Conservation (phyloP, 192 early-diverging fungal genomes). For the Martensiomyces pterosporus region DNA sequence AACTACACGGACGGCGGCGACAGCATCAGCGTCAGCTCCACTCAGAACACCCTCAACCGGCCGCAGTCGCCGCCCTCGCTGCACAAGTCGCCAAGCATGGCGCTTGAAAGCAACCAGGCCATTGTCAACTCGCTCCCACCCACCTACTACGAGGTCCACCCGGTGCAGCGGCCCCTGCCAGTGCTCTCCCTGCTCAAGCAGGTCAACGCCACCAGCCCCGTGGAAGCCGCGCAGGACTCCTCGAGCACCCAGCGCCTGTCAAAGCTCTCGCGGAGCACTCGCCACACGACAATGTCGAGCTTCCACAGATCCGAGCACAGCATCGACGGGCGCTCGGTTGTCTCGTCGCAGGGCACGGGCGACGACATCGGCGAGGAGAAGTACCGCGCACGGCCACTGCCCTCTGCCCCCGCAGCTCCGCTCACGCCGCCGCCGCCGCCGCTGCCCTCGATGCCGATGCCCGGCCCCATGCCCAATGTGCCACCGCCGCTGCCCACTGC, state of each 20-base stretch:
- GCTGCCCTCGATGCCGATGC: slow-evolving; percentile 34
- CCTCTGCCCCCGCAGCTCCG: slow-evolving; percentile 13
- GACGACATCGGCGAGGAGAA: slow-evolving; percentile 19
- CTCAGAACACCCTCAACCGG: slow-evolving; percentile 15
- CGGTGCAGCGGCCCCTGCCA: slow-evolving; percentile 29
- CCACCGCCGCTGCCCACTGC: slow-evolving; percentile 1
- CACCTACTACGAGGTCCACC: slow-evolving; percentile 35
- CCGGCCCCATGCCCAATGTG: slow-evolving; percentile 1
- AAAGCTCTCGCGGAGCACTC: slow-evolving; percentile 11
- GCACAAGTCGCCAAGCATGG: slow-evolving; percentile 6
- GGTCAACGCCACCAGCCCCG: slow-evolving; percentile 7
- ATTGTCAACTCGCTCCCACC: slow-evolving; percentile 31
- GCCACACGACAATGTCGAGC: slow-evolving; percentile 21
- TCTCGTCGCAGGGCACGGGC: slow-evolving; percentile 8
- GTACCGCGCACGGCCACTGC: slow-evolving; percentile 25
- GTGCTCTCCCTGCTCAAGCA: slow-evolving; percentile 27
- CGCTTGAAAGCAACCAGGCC: slow-evolving; percentile 9
- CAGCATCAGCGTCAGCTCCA: slow-evolving; percentile 19
- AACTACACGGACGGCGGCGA: slow-evolving; percentile 10
- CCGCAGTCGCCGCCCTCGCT: slow-evolving; percentile 7
- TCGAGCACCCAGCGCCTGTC: slow-evolving; percentile 2
- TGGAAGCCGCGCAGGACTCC: not conserved
- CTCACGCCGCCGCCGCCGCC: slow-evolving; percentile 14
- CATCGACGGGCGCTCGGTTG: slow-evolving; percentile 14
- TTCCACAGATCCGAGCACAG: slow-evolving; percentile 21